Base-by-base conservation (phyloP, 176 grass and related monocot species). In the Triticum aestivum region DNA sequence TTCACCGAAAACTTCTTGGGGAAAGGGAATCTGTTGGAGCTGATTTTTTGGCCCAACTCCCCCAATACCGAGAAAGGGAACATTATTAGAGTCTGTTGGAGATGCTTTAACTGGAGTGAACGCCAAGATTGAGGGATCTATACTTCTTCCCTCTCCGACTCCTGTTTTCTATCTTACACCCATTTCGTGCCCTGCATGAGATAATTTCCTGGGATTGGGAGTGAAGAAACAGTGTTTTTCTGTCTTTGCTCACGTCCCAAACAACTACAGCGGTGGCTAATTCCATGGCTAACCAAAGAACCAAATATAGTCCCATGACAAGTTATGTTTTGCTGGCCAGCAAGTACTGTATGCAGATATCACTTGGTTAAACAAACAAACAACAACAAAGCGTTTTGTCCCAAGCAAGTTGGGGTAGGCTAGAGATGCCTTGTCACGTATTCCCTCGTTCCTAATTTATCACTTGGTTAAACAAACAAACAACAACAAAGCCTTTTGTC, bases 221-320 rank as follows among this genome's bases (percentile, higher is more conserved):
- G 51, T 5, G 30, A 67, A 61, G 37, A 34, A 79, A 34, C 15
- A 44, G 11, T 73, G 34, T 54, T 54, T 54, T 54, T 54, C 5
- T 54, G 14, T 54, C 62, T 67, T 77, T 56, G 45, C 83, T 47
- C 26, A 47, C 4, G 11, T 69, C 17, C 17, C 54, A 62, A 30
- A 63, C n/a, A 85, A 58, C 49, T 86, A 47, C 47, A 67, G 26
- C 35, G 79, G 42, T 69, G 64, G 18, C 23, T 86, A 27, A 61
- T 23, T 65, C 7, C 21, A 79, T 42, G 61, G 23, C 35, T 80
- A 32, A 80, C 24, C 39, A 81, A 45, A 66, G 23, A 81, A 80
- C 9, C 24, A 80, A 66, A 65, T 39, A 80, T 58, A 15, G 56
- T 21, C 62, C 6, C 12, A 27, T 21, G 78, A 70, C 18, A 23